Conservation (phyloP, 2,329 filamentous ascomycete genomes). For the Samsoniella hepiali region DNA sequence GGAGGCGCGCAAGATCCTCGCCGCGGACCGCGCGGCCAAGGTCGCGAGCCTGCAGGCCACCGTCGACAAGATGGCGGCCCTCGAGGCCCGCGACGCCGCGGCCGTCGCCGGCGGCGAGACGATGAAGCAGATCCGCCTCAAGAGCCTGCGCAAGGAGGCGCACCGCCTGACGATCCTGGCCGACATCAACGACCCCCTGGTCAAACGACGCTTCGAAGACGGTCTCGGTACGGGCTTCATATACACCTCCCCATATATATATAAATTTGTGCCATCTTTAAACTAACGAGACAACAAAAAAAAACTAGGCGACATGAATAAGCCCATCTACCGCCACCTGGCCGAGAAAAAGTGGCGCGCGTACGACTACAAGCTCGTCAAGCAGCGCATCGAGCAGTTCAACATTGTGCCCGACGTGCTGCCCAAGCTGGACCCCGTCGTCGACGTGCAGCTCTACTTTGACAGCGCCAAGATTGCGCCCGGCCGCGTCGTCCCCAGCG, state of each 20-base stretch:
- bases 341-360: conserved; percentile 84
- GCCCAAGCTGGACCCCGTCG: conserved; percentile 70
- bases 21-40: conserved; percentile 78
- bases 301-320: conserved; percentile 79
- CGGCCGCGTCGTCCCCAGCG: conserved; percentile 74
- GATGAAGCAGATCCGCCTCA: conserved; percentile 14
- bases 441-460: conserved; percentile 82
- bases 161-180: conserved; percentile 82
- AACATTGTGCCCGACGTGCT: conserved; percentile 85
- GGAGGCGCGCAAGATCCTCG: conserved; percentile 81
- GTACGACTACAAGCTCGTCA: conserved; percentile 74
- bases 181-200: conserved; percentile 90
- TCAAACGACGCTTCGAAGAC: conserved; percentile 93
- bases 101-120: conserved; percentile 54
- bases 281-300: conserved; percentile 2
- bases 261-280: not conserved
- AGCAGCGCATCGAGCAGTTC: conserved; percentile 85
- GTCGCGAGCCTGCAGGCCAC: conserved; percentile 67
- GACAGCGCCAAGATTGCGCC: conserved; percentile 65
- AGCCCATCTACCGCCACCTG: conserved; percentile 90
- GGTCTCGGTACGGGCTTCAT: conserved; percentile 63
- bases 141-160: conserved; percentile 43
- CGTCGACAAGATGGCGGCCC: conserved; percentile 62
- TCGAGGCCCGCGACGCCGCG: conserved; percentile 58
- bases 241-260: no score